Base-by-base conservation (phyloP, 805 yeast genomes). In the Wickerhamomyces sydowiorum region DNA sequence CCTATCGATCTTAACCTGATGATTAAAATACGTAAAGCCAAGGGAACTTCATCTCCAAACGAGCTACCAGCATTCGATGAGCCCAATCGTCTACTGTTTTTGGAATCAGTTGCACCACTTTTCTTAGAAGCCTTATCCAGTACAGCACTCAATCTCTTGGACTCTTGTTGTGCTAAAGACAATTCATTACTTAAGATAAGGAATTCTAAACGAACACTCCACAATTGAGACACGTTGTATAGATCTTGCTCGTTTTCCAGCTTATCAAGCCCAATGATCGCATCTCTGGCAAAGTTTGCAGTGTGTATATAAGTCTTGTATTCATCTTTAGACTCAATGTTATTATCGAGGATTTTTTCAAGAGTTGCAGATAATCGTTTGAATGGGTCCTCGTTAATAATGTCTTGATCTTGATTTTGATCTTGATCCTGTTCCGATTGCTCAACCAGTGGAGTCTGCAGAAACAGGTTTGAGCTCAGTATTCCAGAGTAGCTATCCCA, bases 101-200 rank as follows among this genome's bases (percentile, higher is more conserved):
- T 25, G 17, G 21, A 18, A 23, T 17, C 14, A 29, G 19, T 12
- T 15, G 10, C 22, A 5, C n/a, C n/a, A n/a, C 14, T 18, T 18
- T 7, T 12, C 20, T 18, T 32, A 13, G 15, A 6, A 20, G 17
- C 23, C 9, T 19, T 20, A 27, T 48, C 53, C n/a, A 58, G 22
- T 17, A 46, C 53, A 7, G 32, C 38, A 15, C 56, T 49, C 5
- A 57, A 36, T 23, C 50, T 48, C 15, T 47, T 49, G 15, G 58
- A 39, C 31, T 58, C 62, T 21, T 54, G 54, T 39, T 55, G 59
- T 4, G 61, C 59, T 0, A 53, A 24, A 12, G 48, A 35, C 4
- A 51, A 36, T 33, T 58, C 60, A 25, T 45, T 50, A 1, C 56
- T 45, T 23, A 57, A 45, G 2, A 56, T 20, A 17, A 58, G 38